Percentiles rank a stretch among this genome's conserved stretches.
Conservation (phyloP, 352 stramenopile genomes). For the Pythium phragmiticola region DNA sequence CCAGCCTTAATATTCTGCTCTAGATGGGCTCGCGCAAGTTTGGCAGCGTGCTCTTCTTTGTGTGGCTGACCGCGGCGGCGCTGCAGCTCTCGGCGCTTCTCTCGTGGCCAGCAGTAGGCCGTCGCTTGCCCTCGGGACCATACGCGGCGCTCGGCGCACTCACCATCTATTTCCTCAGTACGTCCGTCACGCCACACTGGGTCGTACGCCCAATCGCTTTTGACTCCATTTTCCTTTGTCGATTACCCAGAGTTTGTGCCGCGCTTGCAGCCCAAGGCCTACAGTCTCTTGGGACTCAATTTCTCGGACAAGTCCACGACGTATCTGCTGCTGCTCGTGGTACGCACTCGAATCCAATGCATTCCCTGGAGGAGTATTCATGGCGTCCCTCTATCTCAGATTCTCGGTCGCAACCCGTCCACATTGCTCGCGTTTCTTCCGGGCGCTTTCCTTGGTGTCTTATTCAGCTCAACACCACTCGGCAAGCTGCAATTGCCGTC, state of each 20-base stretch:
- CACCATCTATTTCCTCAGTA: conserved; percentile 78
- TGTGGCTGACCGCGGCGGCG: conserved; percentile 46
- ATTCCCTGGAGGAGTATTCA: background rate
- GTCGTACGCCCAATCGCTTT: too few species aligned
- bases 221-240: too few species aligned
- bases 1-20: background rate
- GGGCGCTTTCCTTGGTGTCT: conserved; percentile 53
- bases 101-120: conserved; percentile 38
- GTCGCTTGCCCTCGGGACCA: conserved; percentile 50
- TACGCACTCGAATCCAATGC: conserved; percentile 28
- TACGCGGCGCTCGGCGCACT: conserved; percentile 77
- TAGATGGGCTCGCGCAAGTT: conserved; percentile 88
- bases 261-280: conserved; percentile 61
- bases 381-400: conserved; percentile 29
- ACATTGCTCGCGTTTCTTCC: conserved; percentile 61
- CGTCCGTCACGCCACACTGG: conserved; percentile 25
- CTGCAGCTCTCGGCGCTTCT: conserved; percentile 49
- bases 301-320: conserved; percentile 85
- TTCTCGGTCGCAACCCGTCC: conserved; percentile 57
- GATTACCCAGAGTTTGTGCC: conserved; percentile 60
- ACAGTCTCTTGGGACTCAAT: conserved; percentile 61
- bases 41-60: conserved; percentile 68
- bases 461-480: conserved; percentile 73
- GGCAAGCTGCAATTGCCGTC: conserved; percentile 69
- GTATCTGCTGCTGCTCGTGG: conserved; percentile 71